Base-by-base conservation (phyloP, 2,329 filamentous ascomycete genomes). In the Penicillium sp. region DNA sequence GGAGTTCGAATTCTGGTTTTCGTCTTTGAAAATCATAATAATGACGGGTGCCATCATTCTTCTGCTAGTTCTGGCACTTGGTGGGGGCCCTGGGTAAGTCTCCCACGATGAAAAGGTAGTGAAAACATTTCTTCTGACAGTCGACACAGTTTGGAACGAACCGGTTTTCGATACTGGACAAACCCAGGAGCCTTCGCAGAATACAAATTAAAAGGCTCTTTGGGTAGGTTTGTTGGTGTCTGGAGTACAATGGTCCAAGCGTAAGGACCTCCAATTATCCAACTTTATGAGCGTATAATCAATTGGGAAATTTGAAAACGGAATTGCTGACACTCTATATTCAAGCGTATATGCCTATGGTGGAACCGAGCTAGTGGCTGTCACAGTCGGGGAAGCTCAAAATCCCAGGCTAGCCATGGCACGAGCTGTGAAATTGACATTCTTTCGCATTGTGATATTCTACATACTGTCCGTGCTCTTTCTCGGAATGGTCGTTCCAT, bases 391-490 rank as follows among this genome's bases (percentile, higher is more conserved):
- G 46, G 88, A 91, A 71, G 88, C 88, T 0, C 86, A 91, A 74
- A 91, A 91, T 73, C 89, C 89, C 0, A 84, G 88, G 66, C 84
- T 83, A 70, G 88, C 85, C 13, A 86, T 93, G 55, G 89, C 89
- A 6, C 83, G 85, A 52, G 89, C 88, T 47, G 91, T 91, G 77
- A 88, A 85, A 68, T 80, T 91, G 44, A 91, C 88, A 59, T 92
- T 92, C 73, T 92, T 84, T 77, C 88, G 89, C 51, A 92, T 93
- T 68, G 73, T 90, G 60, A 77, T 92, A 75, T 93, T 93, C 78
- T 93, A 93, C 78, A 80, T 85, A 62, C 71, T 90, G 52, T 85
- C 83, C 17, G 87, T 91, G 29, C 80, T 93, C 46, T 79, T 92
- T 44, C 77, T 93, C 47, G 88, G 89, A 65, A 89, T 90, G 80